Evolutionary conservation across 306 rosid genomes (phyloP), one percentile per base, ranked within the genome.

Genomic region (Pyrus communis): DNA sequence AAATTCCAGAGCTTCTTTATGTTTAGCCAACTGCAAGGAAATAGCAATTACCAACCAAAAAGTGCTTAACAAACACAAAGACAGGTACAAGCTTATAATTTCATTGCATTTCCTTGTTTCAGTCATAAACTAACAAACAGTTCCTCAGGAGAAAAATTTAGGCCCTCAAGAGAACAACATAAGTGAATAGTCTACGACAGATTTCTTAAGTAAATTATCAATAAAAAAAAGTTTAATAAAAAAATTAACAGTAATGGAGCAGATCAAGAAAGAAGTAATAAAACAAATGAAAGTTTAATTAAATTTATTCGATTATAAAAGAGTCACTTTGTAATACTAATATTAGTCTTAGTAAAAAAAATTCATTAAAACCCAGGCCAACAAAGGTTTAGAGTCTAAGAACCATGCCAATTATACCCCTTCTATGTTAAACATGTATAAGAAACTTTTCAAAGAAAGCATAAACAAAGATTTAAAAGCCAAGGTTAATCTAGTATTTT

Each of bases 1-100:
- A 69, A 92, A 92, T 22, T 92, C 93, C 78, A 96, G 80, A 78
- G 99, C 99, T 78, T 96, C 96, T 83, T 86, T 88, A 76, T 88
- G 93, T 83, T 77, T 89, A 72, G 91, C 93, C 83, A 96, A 77
- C 99, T 96, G 93, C 88, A 80, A 80, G 21, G 59, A 77, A 79
- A 83, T 71, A 80, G 33, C 22, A 73, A 75, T 84, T 74, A 30
- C 66, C 63, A 49, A 68, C 17, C 57, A 59, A 42, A 76, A 61
- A 42, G 17, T 23, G 57, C 25, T 66, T 25, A 68, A 74, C 57
- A 75, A 42, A 71, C 78, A 42, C 49, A 79, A 45, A 58, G 49
- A 69, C 57, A 74, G 54, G 67, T 76, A 67, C 64, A 75, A 57
- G 3, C 27, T 38, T 38, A 38, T 38, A 38, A 38, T 38, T 38